A percentile compares a stretch with the other conserved stretches of the same genome.
These are phyloP conservation scores for Ganoderma lingzhi DNA, from an alignment of 1,284 basidiomycete species.

Conservation along the genomic window DNA sequence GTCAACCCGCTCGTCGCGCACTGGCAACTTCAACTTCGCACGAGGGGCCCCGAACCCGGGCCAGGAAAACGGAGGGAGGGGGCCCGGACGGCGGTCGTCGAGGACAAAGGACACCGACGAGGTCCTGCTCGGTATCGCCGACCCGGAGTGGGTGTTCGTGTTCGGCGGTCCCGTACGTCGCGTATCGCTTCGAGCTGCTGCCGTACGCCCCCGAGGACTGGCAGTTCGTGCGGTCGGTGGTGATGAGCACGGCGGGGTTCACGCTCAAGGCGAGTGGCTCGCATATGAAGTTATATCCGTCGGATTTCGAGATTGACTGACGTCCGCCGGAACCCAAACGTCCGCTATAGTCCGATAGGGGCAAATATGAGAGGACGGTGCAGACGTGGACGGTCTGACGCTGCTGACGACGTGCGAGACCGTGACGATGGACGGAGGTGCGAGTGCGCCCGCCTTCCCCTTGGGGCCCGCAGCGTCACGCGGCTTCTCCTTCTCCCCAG, in stretches of 20 bases:
- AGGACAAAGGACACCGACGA: background rate
- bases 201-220: background rate
- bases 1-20: background rate
- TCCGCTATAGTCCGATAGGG: background rate
- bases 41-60: background rate
- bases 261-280: background rate
- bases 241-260: background rate
- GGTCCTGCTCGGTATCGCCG: background rate
- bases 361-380: background rate
- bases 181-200: background rate
- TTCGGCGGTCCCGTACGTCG: background rate
- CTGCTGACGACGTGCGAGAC: too few species aligned
- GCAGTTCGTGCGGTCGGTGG: background rate
- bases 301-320: background rate
- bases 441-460: too few species aligned
- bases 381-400: background rate
- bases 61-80: background rate
- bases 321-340: too few species aligned
- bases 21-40: too few species aligned
- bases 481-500: too few species aligned
- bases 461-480: too few species aligned
- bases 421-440: too few species aligned
- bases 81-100: background rate
- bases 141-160: background rate
- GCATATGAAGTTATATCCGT: too few species aligned